phyloP scores from a whole-genome alignment of 495 filamentous ascomycete genomes.

The Penicillium odoratum region DNA sequence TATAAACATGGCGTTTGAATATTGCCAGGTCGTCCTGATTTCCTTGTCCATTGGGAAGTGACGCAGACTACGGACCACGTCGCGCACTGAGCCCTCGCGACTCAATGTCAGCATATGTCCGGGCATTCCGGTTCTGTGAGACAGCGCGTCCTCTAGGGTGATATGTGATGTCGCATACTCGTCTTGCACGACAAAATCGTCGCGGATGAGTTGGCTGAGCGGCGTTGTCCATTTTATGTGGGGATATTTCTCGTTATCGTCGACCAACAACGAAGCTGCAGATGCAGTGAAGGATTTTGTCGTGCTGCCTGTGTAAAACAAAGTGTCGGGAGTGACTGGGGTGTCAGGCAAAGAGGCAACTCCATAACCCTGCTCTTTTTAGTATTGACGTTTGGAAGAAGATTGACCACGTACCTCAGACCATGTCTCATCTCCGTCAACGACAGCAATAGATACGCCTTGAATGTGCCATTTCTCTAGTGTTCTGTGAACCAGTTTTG shows the following conservation, averaged over 20 bases:
- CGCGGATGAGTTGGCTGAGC: conserved; percentile 47
- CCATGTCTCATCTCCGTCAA: neutral
- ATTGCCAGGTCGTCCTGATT: conserved; percentile 41
- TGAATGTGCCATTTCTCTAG: neutral
- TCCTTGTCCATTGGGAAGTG: conserved; percentile 37
- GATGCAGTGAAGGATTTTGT: conserved; percentile 60
- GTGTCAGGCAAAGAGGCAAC: conserved; percentile 37
- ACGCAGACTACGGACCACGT: conserved; percentile 34
- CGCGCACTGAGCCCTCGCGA: conserved; percentile 5
- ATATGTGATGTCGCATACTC: conserved; percentile 42
- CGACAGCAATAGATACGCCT: neutral
- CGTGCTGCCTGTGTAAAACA: conserved; percentile 48
- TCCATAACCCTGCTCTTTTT: conserved; percentile 50
- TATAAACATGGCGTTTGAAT: conserved; percentile 54
- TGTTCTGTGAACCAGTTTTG: neutral
- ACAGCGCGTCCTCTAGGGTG: conserved; percentile 52
- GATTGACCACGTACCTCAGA: neutral
- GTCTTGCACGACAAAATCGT: conserved; percentile 53
- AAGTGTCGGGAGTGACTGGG: conserved; percentile 45
- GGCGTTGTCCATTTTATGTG: conserved; percentile 51
- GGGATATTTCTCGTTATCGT: conserved; percentile 30
- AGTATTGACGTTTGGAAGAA: neutral
- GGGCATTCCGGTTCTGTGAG: conserved; percentile 51
- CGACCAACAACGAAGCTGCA: conserved; percentile 46
- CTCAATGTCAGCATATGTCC: conserved; percentile 21